A percentile compares a stretch with the other conserved stretches of the same genome.
These are phyloP conservation scores for Microdochium paspali DNA, from an alignment of 2,329 filamentous ascomycete genomes.

Conservation along the genomic window DNA sequence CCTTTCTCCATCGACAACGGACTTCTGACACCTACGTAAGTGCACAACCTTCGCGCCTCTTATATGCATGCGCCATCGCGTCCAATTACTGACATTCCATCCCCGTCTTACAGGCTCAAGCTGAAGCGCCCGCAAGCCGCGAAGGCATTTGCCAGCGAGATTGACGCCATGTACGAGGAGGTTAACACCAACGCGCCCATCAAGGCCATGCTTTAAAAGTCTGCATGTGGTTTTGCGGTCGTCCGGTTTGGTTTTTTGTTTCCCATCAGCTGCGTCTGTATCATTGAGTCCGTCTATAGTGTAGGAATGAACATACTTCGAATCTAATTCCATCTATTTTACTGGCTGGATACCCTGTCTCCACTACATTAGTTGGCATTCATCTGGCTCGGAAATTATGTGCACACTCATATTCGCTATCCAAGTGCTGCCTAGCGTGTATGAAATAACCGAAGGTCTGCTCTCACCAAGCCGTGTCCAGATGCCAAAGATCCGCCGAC, in stretches of 20 bases:
- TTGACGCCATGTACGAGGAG: slow-evolving; percentile 48
- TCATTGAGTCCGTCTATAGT: background rate
- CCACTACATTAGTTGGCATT: too few relatives aligned
- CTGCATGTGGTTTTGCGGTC: background rate
- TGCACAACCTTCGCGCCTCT: slow-evolving; percentile 13
- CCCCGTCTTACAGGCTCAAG: slow-evolving; percentile 38
- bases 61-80: background rate
- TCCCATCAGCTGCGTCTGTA: background rate
- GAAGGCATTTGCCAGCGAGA: slow-evolving; percentile 40
- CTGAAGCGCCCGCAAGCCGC: slow-evolving; percentile 49
- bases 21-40: slow-evolving; percentile 79
- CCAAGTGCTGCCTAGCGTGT: too few relatives aligned
- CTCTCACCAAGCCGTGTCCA: too few relatives aligned
- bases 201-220: slow-evolving; percentile 34
- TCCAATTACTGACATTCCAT: slow-evolving; percentile 12
- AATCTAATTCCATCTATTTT: too few relatives aligned
- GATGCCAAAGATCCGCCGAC: too few relatives aligned
- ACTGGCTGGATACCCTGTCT: too few relatives aligned
- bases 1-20: slow-evolving; percentile 93
- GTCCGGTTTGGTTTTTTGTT: background rate
- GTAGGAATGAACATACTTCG: too few relatives aligned
- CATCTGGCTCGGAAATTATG: too few relatives aligned
- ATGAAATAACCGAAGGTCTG: too few relatives aligned
- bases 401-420: too few relatives aligned
- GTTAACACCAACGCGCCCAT: slow-evolving; percentile 28